A percentile compares a stretch with the other conserved stretches of the same genome.
Evolutionary conservation across 2,329 filamentous ascomycete species (phyloP).

Genomic region (Dendryphion nanum): DNA sequence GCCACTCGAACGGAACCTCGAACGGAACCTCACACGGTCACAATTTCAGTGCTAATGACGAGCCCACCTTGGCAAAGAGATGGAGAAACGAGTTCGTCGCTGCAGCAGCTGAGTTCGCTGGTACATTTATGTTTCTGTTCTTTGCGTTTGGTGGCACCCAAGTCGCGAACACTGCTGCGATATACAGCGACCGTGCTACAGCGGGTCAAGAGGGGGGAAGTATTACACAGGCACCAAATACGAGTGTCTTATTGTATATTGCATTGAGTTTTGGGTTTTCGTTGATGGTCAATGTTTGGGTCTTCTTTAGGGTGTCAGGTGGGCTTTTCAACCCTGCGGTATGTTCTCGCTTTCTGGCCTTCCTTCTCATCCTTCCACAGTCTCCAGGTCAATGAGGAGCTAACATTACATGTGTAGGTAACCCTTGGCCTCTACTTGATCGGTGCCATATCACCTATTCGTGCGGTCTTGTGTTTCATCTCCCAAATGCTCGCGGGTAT

Average conservation of each 20-base stretch:
- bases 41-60: background rate
- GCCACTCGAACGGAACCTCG: background rate
- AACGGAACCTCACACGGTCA: background rate
- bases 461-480: constrained; percentile 32
- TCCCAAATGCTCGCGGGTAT: constrained; percentile 39
- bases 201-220: constrained; percentile 21
- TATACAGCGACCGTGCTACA: constrained; percentile 15
- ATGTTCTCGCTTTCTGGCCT: constrained; percentile 11
- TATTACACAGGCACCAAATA: constrained; percentile 32
- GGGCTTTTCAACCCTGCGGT: constrained; percentile 43
- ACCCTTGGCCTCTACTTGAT: constrained; percentile 39
- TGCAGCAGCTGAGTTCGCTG: constrained; percentile 36
- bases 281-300: constrained; percentile 41
- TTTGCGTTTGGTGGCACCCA: constrained; percentile 40
- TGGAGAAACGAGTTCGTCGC: constrained; percentile 39
- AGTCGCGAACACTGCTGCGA: constrained; percentile 35
- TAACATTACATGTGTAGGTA: constrained; percentile 21
- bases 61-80: constrained; percentile 9
- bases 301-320: constrained; percentile 40
- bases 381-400: background rate
- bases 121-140: constrained; percentile 43
- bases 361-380: too few species aligned
- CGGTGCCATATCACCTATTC: constrained; percentile 20
- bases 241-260: constrained; percentile 36
- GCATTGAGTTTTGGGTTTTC: constrained; percentile 39